Base-by-base conservation (phyloP, 2,329 filamentous ascomycete species). In the Eutypa lata region DNA sequence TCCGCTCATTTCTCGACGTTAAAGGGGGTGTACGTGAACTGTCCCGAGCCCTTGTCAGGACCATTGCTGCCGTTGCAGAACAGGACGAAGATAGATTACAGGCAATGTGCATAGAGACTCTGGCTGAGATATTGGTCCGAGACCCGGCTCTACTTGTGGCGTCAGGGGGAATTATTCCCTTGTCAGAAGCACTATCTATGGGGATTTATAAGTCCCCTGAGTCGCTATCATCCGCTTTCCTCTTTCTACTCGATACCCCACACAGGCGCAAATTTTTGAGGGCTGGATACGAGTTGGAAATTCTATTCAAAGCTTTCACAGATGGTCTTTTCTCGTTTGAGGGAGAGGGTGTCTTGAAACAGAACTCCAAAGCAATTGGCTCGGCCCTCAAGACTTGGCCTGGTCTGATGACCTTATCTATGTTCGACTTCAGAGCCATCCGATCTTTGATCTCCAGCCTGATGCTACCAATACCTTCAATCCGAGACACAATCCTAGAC, bases 161-260 rank as follows among this genome's bases (percentile, higher is more conserved):
- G 48, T 89, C 92, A 3, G 92, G 93, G 11, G 94, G 93, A 2
- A 80, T 99, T 59, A 84, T 87, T 16, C 86, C 91, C 2, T 74
- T 99, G n/a, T 89, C 91, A n/a, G 92, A 97, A 67, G 91, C 91
- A 3, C 81, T 99, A 51, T 87, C 89, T 0, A 93, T 96, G 69
- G 94, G 94, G 16, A 88, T 86, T 7, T 97, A 97, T 72, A 91
- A 93, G 60, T 91, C 93, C 6, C 91, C 94, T 0, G 91, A 97
- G 68, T 95, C 91, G 62, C 73, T 99, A 53, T 88, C 91, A 2
- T 83, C 86, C 2, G 90, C 90, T n/a, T 91, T 97, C 58, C 78
- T 99, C 33, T 95, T 93, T 68, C 81, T 97, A 3, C 78, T 97
- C 47, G 94, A 99, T 69, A 83, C 88, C 2, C 94, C 94, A 3